Conservation (phyloP, 176 grass and related monocot species). For the Musa troglodytarum region DNA sequence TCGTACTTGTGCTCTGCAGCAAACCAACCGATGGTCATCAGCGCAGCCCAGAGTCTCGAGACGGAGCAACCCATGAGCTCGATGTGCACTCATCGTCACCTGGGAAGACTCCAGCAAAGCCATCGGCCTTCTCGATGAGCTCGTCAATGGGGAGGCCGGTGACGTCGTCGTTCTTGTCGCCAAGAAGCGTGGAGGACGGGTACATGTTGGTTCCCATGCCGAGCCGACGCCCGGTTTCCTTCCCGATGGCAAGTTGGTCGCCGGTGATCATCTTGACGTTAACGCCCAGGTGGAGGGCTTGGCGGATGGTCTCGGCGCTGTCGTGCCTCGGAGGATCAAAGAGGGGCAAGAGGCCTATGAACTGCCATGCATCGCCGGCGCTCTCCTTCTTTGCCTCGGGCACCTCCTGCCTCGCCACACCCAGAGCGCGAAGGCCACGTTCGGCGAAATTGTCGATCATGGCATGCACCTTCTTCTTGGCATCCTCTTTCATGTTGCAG, state of each 20-base stretch:
- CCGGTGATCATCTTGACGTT: constrained; percentile 99
- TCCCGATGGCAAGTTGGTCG: constrained; percentile 86
- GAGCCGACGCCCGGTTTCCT: constrained; percentile 72
- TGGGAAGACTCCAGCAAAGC: constrained; percentile 86
- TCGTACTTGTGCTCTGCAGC: constrained; percentile 84
- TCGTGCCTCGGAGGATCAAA: constrained; percentile 89
- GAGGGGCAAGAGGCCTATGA: constrained; percentile 71
- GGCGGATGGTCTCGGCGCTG: constrained; percentile 86
- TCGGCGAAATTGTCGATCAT: constrained; percentile 60
- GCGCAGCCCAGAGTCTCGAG: background rate
- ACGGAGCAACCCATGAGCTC: too few relatives aligned
- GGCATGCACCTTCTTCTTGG: constrained; percentile 54
- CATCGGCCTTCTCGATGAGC: constrained; percentile 88
- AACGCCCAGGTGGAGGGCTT: constrained; percentile 64
- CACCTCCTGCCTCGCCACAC: constrained; percentile 63
- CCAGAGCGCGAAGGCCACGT: constrained; percentile 69
- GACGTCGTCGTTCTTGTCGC: constrained; percentile 48
- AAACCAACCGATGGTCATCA: too few relatives aligned
- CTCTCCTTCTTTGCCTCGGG: constrained; percentile 69
- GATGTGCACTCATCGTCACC: background rate
- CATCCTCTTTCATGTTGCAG: constrained; percentile 49
- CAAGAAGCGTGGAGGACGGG: constrained; percentile 66
- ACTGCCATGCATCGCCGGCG: constrained; percentile 60
- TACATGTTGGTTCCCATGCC: constrained; percentile 99
- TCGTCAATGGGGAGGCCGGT: constrained; percentile 73